Percentiles rank a stretch among this genome's conserved stretches.
phyloP scores from a whole-genome alignment of 2,329 filamentous ascomycete genomes.

The Fusarium lateritium region DNA sequence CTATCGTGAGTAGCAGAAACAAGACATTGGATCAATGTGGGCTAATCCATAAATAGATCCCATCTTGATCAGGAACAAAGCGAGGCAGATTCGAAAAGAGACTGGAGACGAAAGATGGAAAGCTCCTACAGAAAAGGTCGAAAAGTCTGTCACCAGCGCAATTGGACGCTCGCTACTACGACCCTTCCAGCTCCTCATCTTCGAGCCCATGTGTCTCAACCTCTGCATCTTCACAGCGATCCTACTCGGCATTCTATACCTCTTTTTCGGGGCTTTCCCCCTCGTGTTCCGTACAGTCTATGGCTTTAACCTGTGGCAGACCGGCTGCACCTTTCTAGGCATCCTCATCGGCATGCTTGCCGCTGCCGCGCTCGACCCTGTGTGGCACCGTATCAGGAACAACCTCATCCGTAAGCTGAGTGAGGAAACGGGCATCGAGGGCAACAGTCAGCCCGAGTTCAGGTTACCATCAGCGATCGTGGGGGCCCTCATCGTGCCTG shows the following conservation, averaged over 20 bases:
- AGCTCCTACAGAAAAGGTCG: slow-evolving; percentile 81
- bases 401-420: slow-evolving; percentile 70
- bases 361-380: slow-evolving; percentile 73
- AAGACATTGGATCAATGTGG: background rate
- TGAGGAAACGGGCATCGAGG: slow-evolving; percentile 65
- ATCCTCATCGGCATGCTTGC: slow-evolving; percentile 77
- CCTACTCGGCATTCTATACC: slow-evolving; percentile 88
- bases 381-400: slow-evolving; percentile 75
- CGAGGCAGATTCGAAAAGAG: slow-evolving; percentile 75
- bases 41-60: slow-evolving; percentile 60
- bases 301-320: slow-evolving; percentile 83
- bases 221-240: slow-evolving; percentile 88
- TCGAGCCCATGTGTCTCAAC: slow-evolving; percentile 88
- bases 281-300: slow-evolving; percentile 83
- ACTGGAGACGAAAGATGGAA: slow-evolving; percentile 84
- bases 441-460: slow-evolving; percentile 86
- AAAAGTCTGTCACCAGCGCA: slow-evolving; percentile 76
- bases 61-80: slow-evolving; percentile 82
- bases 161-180: slow-evolving; percentile 72
- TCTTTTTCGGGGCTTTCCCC: slow-evolving; percentile 92
- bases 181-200: slow-evolving; percentile 84
- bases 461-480: slow-evolving; percentile 81
- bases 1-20: slow-evolving; percentile 69
- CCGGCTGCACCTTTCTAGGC: slow-evolving; percentile 83
- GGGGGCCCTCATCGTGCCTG: slow-evolving; percentile 83